These are phyloP conservation scores for Collybia nuda DNA, from an alignment of 768 basidiomycete genomes.

Conservation along the genomic window DNA sequence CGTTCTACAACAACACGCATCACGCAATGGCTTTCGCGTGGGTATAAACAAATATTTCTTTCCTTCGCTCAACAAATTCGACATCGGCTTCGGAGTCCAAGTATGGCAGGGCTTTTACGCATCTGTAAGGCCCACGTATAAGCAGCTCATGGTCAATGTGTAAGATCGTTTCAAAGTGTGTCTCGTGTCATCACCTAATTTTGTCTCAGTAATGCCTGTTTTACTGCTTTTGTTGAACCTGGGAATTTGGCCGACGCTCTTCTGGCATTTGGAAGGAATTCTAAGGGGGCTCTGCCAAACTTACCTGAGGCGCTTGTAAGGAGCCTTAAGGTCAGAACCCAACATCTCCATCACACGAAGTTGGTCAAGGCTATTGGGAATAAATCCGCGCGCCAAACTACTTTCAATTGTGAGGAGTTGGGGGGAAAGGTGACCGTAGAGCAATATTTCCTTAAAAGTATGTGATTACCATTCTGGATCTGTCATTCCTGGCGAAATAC, in stretches of 20 bases:
- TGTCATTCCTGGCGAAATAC: background rate
- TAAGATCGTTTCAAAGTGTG: constrained; percentile 19
- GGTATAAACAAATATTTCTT: constrained; percentile 62
- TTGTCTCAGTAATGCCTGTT: constrained; percentile 46
- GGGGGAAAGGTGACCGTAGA: constrained; percentile 58
- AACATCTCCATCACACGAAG: constrained; percentile 57
- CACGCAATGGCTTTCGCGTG: constrained; percentile 44
- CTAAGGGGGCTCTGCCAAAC: constrained; percentile 41
- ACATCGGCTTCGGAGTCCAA: constrained; percentile 32
- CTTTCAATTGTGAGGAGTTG: constrained; percentile 50
- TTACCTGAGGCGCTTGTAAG: constrained; percentile 43
- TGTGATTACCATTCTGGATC: constrained; percentile 15
- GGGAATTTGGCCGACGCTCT: constrained; percentile 66
- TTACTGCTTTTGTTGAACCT: constrained; percentile 53
- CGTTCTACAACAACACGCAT: constrained; percentile 49
- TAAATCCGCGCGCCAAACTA: constrained; percentile 35
- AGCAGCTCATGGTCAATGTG: constrained; percentile 55
- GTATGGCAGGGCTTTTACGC: constrained; percentile 47
- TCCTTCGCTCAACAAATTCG: constrained; percentile 20
- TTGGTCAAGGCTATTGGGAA: constrained; percentile 38
- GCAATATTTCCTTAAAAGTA: constrained; percentile 63
- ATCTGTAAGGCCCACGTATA: constrained; percentile 47
- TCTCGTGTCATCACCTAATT: background rate
- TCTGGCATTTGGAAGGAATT: constrained; percentile 40
- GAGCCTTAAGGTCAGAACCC: constrained; percentile 58